Percentiles rank a stretch among this genome's conserved stretches.
Conservation (phyloP, 1,139 yeast species). For the Taphrina betulina region DNA sequence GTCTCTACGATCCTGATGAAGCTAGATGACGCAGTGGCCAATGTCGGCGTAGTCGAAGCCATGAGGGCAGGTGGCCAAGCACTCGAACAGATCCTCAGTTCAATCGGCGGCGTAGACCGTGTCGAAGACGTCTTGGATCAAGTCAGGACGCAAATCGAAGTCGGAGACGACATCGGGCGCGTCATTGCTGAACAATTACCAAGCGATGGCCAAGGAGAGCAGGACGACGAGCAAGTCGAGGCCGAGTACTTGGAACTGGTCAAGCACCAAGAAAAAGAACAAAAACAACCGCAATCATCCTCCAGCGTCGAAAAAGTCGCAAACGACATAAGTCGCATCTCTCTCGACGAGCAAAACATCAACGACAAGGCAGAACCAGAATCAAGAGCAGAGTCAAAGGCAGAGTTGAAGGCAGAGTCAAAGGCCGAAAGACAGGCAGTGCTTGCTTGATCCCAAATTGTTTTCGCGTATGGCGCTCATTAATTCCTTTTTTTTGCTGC, state of each 20-base stretch:
- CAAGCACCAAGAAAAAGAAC: too few species aligned
- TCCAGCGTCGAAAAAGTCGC: background rate
- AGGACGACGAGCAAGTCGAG: conserved; percentile 4
- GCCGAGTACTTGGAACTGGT: conserved; percentile 5
- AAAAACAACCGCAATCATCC: background rate
- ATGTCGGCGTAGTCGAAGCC: conserved; percentile 11
- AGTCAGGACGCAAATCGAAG: conserved; percentile 16
- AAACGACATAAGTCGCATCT: too few species aligned
- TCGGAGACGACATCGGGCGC: conserved; percentile 23
- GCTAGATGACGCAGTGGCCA: conserved; percentile 24
- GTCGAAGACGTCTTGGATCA: conserved; percentile 16
- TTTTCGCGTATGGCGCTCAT: too few species aligned
- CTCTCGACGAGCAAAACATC: background rate
- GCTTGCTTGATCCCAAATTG: background rate
- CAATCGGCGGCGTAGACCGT: conserved; percentile 26
- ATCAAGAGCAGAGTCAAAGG: background rate
- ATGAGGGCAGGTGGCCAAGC: conserved; percentile 16
- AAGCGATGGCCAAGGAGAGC: background rate
- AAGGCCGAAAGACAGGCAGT: background rate
- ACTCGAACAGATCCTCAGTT: conserved; percentile 3
- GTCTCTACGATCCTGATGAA: conserved; percentile 3
- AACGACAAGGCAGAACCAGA: background rate
- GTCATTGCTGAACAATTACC: background rate
- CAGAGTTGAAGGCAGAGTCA: background rate
- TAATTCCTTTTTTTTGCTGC: too few species aligned